These are phyloP conservation scores for Schwanniomyces yamadae DNA, from an alignment of 805 yeast genomes.

Conservation along the genomic window DNA sequence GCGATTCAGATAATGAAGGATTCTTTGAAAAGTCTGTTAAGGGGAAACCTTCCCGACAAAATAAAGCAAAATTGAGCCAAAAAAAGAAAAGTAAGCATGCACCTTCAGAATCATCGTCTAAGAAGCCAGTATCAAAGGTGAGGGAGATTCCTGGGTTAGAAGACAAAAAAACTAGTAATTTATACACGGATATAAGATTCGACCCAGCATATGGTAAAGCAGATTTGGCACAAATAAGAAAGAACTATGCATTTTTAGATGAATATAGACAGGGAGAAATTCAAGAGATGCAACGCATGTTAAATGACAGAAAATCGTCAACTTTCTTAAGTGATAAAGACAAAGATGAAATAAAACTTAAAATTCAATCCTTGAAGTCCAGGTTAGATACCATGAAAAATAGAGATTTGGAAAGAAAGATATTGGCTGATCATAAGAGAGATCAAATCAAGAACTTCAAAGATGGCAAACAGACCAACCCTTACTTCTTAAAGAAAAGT, in stretches of 20 bases:
- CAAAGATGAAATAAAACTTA: conserved; percentile 50
- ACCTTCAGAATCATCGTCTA: conserved; percentile 77
- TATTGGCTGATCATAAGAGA: conserved; percentile 58
- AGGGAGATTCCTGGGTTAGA: conserved; percentile 74
- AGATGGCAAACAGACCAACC: conserved; percentile 48
- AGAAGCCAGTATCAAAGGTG: conserved; percentile 63
- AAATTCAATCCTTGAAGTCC: conserved; percentile 63
- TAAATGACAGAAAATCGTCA: conserved; percentile 53
- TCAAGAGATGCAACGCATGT: conserved; percentile 50
- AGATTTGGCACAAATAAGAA: conserved; percentile 62
- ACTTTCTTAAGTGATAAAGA: conserved; percentile 45
- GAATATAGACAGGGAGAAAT: conserved; percentile 81
- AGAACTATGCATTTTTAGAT: conserved; percentile 81
- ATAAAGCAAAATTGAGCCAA: conserved; percentile 8
- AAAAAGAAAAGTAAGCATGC: conserved; percentile 71
- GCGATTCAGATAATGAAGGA: conserved; percentile 17
- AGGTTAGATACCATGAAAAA: conserved; percentile 66
- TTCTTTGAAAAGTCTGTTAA: conserved; percentile 15
- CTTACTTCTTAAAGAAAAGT: conserved; percentile 61
- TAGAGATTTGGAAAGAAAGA: conserved; percentile 70
- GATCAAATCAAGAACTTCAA: conserved; percentile 47
- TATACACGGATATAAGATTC: conserved; percentile 82
- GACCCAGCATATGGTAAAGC: conserved; percentile 88
- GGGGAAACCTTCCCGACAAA: conserved; percentile 10
- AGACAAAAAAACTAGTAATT: conserved; percentile 34